A percentile compares a stretch with the other conserved stretches of the same genome.
phyloP scores from a whole-genome alignment of 768 basidiomycete genomes.

The Lactifluus subvellereus region DNA sequence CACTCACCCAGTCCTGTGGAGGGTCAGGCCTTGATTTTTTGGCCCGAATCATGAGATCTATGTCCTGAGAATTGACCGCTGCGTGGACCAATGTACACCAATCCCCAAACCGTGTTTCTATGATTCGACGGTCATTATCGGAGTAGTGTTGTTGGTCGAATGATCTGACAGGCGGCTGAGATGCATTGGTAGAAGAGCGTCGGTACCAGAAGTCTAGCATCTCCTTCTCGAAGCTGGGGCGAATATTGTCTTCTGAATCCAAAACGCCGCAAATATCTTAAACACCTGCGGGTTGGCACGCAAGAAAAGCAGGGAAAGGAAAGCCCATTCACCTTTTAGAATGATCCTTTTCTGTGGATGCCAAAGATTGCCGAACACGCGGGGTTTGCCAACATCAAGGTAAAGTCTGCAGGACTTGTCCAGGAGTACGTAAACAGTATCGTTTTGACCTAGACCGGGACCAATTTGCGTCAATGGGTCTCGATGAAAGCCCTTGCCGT shows the following conservation, averaged over 20 bases:
- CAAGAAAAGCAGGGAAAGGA: neutral
- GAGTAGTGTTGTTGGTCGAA: neutral
- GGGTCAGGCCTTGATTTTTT: neutral
- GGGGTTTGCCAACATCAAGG: neutral
- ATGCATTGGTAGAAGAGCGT: neutral
- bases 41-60: neutral
- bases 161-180: neutral
- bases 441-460: neutral
- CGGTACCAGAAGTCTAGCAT: neutral
- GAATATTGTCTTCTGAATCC: neutral
- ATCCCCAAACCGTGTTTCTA: neutral
- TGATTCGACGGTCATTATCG: neutral
- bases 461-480: neutral
- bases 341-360: slow-evolving; percentile 2
- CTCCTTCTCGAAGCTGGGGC: neutral
- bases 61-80: neutral
- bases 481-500: neutral
- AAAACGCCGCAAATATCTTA: neutral
- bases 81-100: neutral
- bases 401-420: slow-evolving; percentile 1
- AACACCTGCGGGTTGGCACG: neutral
- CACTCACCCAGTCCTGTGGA: neutral
- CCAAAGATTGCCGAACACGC: slow-evolving; percentile 8
- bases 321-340: slow-evolving; percentile 5
- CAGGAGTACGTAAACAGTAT: neutral